phyloP scores from a whole-genome alignment of 2,329 filamentous ascomycete genomes.

The Dendryphion nanum region DNA sequence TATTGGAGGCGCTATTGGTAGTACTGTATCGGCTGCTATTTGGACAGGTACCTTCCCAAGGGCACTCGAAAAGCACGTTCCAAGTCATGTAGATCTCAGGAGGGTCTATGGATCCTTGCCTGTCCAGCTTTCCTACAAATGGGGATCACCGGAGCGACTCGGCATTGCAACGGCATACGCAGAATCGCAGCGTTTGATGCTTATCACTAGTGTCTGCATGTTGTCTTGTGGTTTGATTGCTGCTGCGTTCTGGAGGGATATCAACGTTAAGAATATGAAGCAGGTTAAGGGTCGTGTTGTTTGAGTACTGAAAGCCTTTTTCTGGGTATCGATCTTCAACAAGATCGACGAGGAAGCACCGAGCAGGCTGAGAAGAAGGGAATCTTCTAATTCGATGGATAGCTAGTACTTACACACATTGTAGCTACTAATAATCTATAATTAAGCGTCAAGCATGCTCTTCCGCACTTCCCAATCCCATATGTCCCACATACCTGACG shows the following conservation, averaged over 20 bases:
- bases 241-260: constrained; percentile 46
- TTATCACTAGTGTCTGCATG: constrained; percentile 24
- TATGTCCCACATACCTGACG: no score
- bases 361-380: no score
- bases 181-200: constrained; percentile 27
- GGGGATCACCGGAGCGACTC: constrained; percentile 48
- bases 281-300: constrained; percentile 53
- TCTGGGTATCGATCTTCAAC: no score
- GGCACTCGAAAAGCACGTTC: constrained; percentile 47
- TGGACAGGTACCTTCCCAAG: constrained; percentile 59
- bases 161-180: constrained; percentile 30
- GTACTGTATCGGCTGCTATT: constrained; percentile 59
- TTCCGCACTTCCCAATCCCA: no score
- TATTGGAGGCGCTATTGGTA: constrained; percentile 46
- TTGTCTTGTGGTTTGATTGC: constrained; percentile 30
- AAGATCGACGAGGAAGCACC: no score
- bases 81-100: constrained; percentile 35
- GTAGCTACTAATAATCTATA: no score
- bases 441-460: no score
- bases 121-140: constrained; percentile 53
- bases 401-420: no score
- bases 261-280: constrained; percentile 42
- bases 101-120: constrained; percentile 52
- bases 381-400: no score
- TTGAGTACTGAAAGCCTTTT: no score